Conservation (phyloP, 225 moss, liverwort and hornwort species). For the Sphagnum contortum region DNA sequence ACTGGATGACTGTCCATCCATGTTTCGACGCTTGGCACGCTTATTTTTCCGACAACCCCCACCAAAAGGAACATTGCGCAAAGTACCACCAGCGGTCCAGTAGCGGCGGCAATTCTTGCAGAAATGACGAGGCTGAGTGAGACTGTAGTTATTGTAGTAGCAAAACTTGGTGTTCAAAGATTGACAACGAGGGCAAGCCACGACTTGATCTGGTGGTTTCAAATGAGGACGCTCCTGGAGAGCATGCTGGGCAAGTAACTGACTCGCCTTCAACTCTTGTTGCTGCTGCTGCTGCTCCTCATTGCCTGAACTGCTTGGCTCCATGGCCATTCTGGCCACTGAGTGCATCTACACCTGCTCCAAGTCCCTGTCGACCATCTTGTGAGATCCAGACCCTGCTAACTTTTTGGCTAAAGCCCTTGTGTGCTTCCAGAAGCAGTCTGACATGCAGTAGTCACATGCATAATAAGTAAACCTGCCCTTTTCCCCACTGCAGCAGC, state of each 20-base stretch:
- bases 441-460: too few relatives aligned
- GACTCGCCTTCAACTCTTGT: slow-evolving; percentile 51
- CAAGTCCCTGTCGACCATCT: too few relatives aligned
- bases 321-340: slow-evolving; percentile 19
- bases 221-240: slow-evolving; percentile 44
- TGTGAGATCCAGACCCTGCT: too few relatives aligned
- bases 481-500: too few relatives aligned
- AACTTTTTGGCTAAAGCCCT: too few relatives aligned
- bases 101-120: slow-evolving; percentile 56
- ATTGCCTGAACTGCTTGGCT: slow-evolving; percentile 53
- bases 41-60: slow-evolving; percentile 56
- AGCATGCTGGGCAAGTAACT: slow-evolving; percentile 52
- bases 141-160: slow-evolving; percentile 57
- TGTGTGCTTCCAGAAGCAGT: too few relatives aligned
- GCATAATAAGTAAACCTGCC: too few relatives aligned
- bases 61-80: slow-evolving; percentile 49
- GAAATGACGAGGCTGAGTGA: slow-evolving; percentile 53
- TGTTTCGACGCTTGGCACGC: slow-evolving; percentile 36
- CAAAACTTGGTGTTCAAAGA: slow-evolving; percentile 57
- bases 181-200: slow-evolving; percentile 50
- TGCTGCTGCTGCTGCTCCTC: slow-evolving; percentile 32
- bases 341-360: too few relatives aligned
- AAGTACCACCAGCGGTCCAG: slow-evolving; percentile 52
- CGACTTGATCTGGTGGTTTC: slow-evolving; percentile 56
- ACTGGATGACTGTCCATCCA: slow-evolving; percentile 15